Evolutionary conservation across 2,329 filamentous ascomycete genomes (phyloP), one percentile per base, ranked within the genome.

Genomic region (Zymoseptoria tritici): DNA sequence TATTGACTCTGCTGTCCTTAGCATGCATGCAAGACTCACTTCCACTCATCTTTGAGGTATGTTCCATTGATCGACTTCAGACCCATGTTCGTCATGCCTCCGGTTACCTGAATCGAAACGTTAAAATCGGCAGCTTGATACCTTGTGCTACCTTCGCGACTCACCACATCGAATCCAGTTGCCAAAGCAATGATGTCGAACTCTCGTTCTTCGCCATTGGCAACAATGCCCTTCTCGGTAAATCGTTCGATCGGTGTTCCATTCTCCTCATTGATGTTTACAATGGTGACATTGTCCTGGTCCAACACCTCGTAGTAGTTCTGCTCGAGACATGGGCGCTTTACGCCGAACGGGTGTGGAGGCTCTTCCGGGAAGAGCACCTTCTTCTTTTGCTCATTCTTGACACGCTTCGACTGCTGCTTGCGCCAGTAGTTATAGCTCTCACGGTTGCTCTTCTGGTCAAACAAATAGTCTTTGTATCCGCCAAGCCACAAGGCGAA

Each of bases 341-440:
- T 80, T 16, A 75, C 76, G 9, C 78, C 78, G 57, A 77, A 80
- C 0, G 76, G 71, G 60, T 80, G 77, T 0, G 75, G 76, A 19
- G 74, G 73, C 64, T 77, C 69, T 16, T 75, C 66, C 0, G 78
- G 78, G 7, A 77, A 77, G n/a, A 80, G 67, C 11, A 79, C 73
- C 51, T 79, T 77, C 31, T 75, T 72, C 72, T 79, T 79, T 59
- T 69, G 68, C 0, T 75, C 72, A 62, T 79, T 74, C 26, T 72
- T 70, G 58, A 80, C 77, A 19, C 78, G 72, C 5, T 71, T 70
- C 4, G 74, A 72, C 3, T 74, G 74, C 66, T 76, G 76, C 69
- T 77, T 76, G 2, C 71, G 73, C 78, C 78, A 80, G 70, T 77
- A 79, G 54, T 78, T 71, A 66, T 79, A 80, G 1, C 76, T 75